A percentile compares a stretch with the other conserved stretches of the same genome.
These are phyloP conservation scores for Oldenlandia corymbosa DNA, from an alignment of 257 asterid genomes.

Conservation along the genomic window DNA sequence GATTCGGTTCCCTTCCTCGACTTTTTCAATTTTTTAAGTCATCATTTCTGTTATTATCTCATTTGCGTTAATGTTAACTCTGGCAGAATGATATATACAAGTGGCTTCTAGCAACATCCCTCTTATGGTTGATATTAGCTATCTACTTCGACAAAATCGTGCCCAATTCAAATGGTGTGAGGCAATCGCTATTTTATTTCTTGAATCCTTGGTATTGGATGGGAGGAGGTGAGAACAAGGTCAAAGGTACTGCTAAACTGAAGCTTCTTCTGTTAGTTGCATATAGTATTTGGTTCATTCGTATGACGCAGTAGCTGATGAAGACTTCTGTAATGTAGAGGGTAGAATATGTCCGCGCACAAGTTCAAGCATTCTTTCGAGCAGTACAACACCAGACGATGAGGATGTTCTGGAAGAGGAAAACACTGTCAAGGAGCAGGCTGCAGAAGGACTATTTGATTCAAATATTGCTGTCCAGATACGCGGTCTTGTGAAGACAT, in stretches of 20 bases:
- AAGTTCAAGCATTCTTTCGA: slow-evolving; percentile 43
- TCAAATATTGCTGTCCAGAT: slow-evolving; percentile 68
- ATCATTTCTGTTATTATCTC: neutral
- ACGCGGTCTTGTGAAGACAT: slow-evolving; percentile 70
- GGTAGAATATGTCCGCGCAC: slow-evolving; percentile 74
- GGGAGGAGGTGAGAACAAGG: slow-evolving; percentile 84
- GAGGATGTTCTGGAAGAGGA: slow-evolving; percentile 87
- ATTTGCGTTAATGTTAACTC: slow-evolving; percentile 11
- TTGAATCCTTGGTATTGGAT: slow-evolving; percentile 85
- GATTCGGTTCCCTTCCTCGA: too few relatives aligned
- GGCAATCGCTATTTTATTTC: slow-evolving; percentile 72
- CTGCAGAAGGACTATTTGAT: slow-evolving; percentile 43
- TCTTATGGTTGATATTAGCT: slow-evolving; percentile 72
- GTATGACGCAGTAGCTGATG: neutral
- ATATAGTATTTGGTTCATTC: neutral
- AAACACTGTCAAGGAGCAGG: slow-evolving; percentile 64
- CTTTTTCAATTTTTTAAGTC: neutral
- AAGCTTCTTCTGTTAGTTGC: neutral
- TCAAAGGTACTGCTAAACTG: slow-evolving; percentile 45
- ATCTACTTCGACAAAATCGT: slow-evolving; percentile 83
- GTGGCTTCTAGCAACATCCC: slow-evolving; percentile 62
- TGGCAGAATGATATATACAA: slow-evolving; percentile 66
- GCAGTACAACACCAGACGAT: slow-evolving; percentile 61
- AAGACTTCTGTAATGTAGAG: slow-evolving; percentile 38
- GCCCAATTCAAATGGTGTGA: slow-evolving; percentile 81